Evolutionary conservation across 306 rosid species (phyloP).

Genomic region (Bauhinia variegata): DNA sequence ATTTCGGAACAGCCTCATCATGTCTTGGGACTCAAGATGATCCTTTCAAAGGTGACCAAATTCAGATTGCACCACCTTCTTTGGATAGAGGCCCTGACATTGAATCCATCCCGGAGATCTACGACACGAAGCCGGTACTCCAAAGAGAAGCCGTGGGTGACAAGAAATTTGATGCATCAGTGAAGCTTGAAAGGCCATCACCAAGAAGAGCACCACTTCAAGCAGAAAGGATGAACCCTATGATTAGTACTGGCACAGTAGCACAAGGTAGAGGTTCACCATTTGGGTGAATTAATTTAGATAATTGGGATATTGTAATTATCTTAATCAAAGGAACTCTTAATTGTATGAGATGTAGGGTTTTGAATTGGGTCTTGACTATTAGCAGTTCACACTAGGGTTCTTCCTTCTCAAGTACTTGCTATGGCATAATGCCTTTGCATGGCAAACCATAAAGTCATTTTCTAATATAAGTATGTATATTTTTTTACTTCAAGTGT

Average conservation of each 20-base stretch:
- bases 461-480: constrained; percentile 42
- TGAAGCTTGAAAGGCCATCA: constrained; percentile 81
- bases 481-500: constrained; percentile 45
- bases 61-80: constrained; percentile 62
- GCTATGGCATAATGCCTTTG: constrained; percentile 65
- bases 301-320: constrained; percentile 40
- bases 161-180: constrained; percentile 61
- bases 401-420: constrained; percentile 26
- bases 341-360: constrained; percentile 49
- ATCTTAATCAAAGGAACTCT: constrained; percentile 39
- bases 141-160: constrained; percentile 48
- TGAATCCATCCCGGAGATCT: constrained; percentile 65
- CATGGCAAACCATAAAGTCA: constrained; percentile 58
- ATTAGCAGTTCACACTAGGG: constrained; percentile 40
- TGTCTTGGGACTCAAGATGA: constrained; percentile 72
- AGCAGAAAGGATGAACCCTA: constrained; percentile 74
- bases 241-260: constrained; percentile 56
- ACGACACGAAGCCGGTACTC: constrained; percentile 69
- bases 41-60: constrained; percentile 66
- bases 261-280: constrained; percentile 72
- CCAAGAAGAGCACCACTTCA: constrained; percentile 63
- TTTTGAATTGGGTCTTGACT: constrained; percentile 50
- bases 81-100: constrained; percentile 67
- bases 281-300: constrained; percentile 56
- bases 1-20: constrained; percentile 74